Conservation (phyloP, 106 monocot species). For the Acorus gramineus region DNA sequence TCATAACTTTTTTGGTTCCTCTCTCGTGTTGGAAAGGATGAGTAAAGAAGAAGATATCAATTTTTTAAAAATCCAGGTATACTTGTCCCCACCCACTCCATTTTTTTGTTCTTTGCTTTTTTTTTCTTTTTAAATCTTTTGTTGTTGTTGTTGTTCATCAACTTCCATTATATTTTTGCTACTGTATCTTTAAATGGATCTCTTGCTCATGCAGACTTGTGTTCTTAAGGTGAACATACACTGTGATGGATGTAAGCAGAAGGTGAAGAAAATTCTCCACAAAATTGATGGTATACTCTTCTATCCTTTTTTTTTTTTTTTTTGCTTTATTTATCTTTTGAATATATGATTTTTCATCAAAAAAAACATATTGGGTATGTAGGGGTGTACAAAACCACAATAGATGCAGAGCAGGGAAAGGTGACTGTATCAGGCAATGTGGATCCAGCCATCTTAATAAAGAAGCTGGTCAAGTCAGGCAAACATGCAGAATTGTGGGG, state of each 20-base stretch:
- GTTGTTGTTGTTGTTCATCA: background rate
- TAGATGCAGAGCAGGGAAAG: slow-evolving; percentile 64
- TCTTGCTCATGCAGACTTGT: slow-evolving; percentile 12
- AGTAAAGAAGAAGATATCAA: slow-evolving; percentile 20
- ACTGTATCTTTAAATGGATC: background rate
- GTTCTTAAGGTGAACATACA: slow-evolving; percentile 30
- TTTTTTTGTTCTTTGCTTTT: background rate
- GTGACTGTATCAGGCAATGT: slow-evolving; percentile 64
- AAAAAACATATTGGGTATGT: too few species aligned
- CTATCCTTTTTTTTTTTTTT: background rate
- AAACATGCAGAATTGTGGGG: slow-evolving; percentile 58
- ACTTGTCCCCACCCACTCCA: background rate
- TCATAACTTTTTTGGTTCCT: background rate
- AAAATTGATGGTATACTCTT: slow-evolving; percentile 27
- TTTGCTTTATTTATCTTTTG: background rate
- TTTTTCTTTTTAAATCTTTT: background rate
- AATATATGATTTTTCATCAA: too few species aligned
- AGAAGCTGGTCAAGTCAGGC: slow-evolving; percentile 53
- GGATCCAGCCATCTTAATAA: slow-evolving; percentile 54
- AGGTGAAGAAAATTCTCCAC: slow-evolving; percentile 28
- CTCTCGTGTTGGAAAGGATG: slow-evolving; percentile 1
- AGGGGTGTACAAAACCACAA: slow-evolving; percentile 51
- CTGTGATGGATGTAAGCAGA: slow-evolving; percentile 31
- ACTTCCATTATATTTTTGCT: background rate
- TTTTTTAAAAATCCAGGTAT: slow-evolving; percentile 23